A percentile compares a stretch with the other conserved stretches of the same genome.
phyloP scores from a whole-genome alignment of 2,329 filamentous ascomycete genomes.

The Neofusicoccum sp. region DNA sequence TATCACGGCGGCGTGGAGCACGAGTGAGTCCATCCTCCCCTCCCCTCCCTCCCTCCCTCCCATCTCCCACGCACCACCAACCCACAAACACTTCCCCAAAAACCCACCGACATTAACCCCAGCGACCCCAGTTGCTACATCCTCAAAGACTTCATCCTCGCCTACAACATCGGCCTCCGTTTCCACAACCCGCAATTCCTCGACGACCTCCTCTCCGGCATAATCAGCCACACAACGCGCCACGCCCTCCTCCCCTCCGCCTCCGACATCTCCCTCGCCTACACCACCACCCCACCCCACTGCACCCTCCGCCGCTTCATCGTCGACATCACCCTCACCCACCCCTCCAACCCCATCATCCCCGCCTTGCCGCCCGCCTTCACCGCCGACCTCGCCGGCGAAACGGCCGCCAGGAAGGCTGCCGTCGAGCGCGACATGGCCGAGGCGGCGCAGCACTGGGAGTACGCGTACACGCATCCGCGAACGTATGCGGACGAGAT shows the following conservation, averaged over 20 bases:
- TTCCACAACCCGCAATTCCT: conserved; percentile 7
- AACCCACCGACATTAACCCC: neutral
- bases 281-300: neutral
- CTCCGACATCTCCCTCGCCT: neutral
- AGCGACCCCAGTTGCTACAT: neutral
- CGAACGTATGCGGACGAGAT: neutral
- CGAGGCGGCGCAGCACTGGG: neutral
- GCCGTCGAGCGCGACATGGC: neutral
- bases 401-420: neutral
- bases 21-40: neutral
- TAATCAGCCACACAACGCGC: neutral
- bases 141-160: conserved; percentile 7
- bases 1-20: neutral
- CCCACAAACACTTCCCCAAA: neutral
- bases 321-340: neutral
- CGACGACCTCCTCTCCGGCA: conserved; percentile 3
- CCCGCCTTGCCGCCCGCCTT: neutral
- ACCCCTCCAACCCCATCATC: neutral
- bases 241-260: neutral
- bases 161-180: neutral
- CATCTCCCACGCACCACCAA: no score
- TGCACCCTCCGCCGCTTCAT: conserved; percentile 4
- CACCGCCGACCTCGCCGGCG: neutral
- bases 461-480: neutral
- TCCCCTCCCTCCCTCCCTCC: neutral